Evolutionary conservation across 768 basidiomycete genomes (phyloP), one percentile per base, ranked within the genome.

Genomic region (Gymnopilus junonius): DNA sequence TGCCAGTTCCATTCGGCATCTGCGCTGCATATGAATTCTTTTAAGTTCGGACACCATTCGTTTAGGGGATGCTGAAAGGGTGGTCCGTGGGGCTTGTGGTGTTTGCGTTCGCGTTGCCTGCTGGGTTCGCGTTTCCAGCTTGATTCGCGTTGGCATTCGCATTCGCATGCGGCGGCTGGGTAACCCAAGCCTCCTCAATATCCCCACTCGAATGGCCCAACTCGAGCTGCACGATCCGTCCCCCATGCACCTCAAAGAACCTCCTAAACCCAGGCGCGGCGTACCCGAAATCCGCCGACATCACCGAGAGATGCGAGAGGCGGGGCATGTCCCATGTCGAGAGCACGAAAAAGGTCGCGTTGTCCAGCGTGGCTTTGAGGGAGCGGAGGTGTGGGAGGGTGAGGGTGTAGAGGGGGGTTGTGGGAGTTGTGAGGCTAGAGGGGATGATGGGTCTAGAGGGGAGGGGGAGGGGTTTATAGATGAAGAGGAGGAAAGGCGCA

Each of bases 1-100:
- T 86, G 82, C 91, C 91, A 92, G 65, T 91, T 89, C 91, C 91
- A 92, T 68, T 90, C 90, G 0, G 90, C 90, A 63, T 92, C 89
- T 1, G 91, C 90, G 45, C 83, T 85, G 70, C 89, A 91, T 53
- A 92, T 88, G 71, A 92, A 89, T 68, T 90, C 82, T 34, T 76
- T 77, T 37, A 92, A 77, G 65, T 88, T 86, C 0, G 91, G 91
- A 65, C 88, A 90, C 86, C 87, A 89, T 17, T 79, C 78, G n/a
- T 85, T 86, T 6, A 92, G 79, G 84, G 84, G 17, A 87, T 77
- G 0, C 40, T 59, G 8, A 58, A 40, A 4, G 57, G 56, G 4
- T 21, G 29, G 39, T 59, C 54, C 25, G 31, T 21, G 4, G 54
- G 61, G 51, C 50, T 62, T 21, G 6, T 53, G 10, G 43, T 56